Percentiles rank a stretch among this genome's conserved stretches.
These are phyloP conservation scores for Rhamnella rubrinervis DNA, from an alignment of 331 rosid genomes.

Conservation along the genomic window DNA sequence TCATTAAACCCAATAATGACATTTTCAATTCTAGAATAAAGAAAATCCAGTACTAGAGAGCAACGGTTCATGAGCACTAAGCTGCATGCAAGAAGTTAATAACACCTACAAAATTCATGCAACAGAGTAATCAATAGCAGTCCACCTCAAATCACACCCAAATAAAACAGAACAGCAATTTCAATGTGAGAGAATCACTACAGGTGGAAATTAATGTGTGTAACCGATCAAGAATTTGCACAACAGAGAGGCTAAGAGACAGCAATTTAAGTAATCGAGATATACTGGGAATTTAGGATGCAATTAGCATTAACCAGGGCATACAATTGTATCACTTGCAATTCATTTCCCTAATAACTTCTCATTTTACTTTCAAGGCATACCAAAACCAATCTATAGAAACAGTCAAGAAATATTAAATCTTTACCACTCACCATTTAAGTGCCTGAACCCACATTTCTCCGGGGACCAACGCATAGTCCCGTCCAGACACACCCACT, in stretches of 20 bases:
- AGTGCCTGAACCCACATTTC: conserved; percentile 98
- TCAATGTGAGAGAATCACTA: not conserved
- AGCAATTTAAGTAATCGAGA: conserved; percentile 21
- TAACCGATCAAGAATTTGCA: conserved; percentile 12
- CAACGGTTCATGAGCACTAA: not conserved
- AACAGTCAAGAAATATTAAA: conserved; percentile 8
- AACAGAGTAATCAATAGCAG: not conserved
- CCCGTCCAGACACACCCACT: conserved; percentile 81
- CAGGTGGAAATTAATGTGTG: conserved; percentile 5
- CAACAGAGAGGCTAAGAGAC: conserved; percentile 21
- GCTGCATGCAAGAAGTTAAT: not conserved
- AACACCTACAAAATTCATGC: not conserved
- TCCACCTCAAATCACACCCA: not conserved
- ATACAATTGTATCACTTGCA: conserved; percentile 20
- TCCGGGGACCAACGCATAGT: conserved; percentile 86
- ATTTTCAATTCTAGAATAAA: not conserved
- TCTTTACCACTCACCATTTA: conserved; percentile 65
- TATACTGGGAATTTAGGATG: conserved; percentile 21
- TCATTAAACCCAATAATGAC: not conserved
- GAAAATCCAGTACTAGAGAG: not conserved
- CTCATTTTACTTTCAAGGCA: conserved; percentile 16
- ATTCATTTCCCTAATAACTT: not conserved
- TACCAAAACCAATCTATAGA: not conserved
- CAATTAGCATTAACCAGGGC: conserved; percentile 6
- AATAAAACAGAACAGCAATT: not conserved